Percentiles rank a stretch among this genome's conserved stretches.
Conservation (phyloP, 495 filamentous ascomycete species). For the Apiosordaria backusii region DNA sequence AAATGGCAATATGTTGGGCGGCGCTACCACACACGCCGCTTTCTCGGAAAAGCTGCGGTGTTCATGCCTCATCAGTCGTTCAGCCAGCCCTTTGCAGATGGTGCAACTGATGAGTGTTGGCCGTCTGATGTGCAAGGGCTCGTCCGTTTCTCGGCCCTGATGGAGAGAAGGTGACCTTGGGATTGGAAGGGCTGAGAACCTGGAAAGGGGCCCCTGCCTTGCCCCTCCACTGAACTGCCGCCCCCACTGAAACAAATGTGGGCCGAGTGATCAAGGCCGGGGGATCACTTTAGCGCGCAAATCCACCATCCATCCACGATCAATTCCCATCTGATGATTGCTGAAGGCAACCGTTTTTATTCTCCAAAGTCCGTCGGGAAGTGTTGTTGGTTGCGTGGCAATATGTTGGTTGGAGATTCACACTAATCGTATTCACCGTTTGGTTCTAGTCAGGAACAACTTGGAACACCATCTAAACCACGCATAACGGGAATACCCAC, state of each 20-base stretch:
- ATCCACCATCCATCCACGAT: neutral
- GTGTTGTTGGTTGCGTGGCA: neutral
- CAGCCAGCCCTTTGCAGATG: neutral
- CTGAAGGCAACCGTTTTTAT: no score
- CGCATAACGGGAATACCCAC: no score
- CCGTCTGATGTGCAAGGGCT: neutral
- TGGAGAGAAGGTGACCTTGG: no score
- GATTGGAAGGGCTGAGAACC: neutral
- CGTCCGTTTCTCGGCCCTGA: neutral
- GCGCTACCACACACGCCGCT: neutral
- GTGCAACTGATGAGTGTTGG: neutral
- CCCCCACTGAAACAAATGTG: neutral
- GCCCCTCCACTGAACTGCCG: neutral
- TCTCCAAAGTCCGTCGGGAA: neutral
- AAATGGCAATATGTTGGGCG: no score
- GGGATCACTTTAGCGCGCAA: conserved; percentile 2
- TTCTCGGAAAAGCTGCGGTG: neutral
- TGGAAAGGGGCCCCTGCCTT: neutral
- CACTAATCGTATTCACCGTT: neutral
- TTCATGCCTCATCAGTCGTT: neutral
- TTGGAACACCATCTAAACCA: no score
- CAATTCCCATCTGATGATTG: no score
- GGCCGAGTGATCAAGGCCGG: neutral
- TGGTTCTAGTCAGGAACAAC: neutral
- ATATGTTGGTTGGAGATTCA: neutral